Evolutionary conservation across 2,329 filamentous ascomycete genomes (phyloP).

Genomic region (Diaporthe sp.): DNA sequence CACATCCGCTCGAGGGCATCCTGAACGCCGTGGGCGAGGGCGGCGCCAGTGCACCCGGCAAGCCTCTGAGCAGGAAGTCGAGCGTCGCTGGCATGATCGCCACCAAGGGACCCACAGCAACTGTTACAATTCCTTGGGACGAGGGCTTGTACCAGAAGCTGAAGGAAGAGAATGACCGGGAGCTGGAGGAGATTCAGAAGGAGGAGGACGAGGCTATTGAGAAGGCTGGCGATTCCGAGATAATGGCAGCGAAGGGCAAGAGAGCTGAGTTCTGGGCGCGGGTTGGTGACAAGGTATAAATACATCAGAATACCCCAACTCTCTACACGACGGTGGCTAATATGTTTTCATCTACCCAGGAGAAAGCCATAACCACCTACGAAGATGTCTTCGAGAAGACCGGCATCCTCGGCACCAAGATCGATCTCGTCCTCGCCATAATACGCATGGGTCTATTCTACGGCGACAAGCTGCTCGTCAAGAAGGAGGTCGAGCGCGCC

Average conservation of each 20-base stretch:
- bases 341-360: slow-evolving; percentile 64
- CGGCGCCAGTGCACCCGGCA: slow-evolving; percentile 63
- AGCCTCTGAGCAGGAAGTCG: slow-evolving; percentile 76
- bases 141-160: slow-evolving; percentile 86
- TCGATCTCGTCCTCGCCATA: slow-evolving; percentile 96
- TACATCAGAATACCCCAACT: not conserved
- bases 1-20: slow-evolving; percentile 85
- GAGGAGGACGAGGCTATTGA: slow-evolving; percentile 95
- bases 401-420: slow-evolving; percentile 96
- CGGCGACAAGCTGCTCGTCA: slow-evolving; percentile 90
- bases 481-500: slow-evolving; percentile 93
- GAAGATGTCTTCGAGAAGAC: slow-evolving; percentile 97
- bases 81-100: slow-evolving; percentile 83
- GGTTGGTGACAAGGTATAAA: slow-evolving; percentile 90
- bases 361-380: slow-evolving; percentile 93
- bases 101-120: slow-evolving; percentile 74
- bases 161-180: slow-evolving; percentile 82
- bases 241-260: slow-evolving; percentile 93
- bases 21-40: slow-evolving; percentile 82
- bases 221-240: slow-evolving; percentile 95
- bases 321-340: not conserved
- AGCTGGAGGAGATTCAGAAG: slow-evolving; percentile 83
- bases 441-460: slow-evolving; percentile 97
- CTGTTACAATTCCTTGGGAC: slow-evolving; percentile 87
- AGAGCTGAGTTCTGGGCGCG: slow-evolving; percentile 96